Evolutionary conservation across 306 rosid genomes (phyloP).

Genomic region (Lotus japonicus): DNA sequence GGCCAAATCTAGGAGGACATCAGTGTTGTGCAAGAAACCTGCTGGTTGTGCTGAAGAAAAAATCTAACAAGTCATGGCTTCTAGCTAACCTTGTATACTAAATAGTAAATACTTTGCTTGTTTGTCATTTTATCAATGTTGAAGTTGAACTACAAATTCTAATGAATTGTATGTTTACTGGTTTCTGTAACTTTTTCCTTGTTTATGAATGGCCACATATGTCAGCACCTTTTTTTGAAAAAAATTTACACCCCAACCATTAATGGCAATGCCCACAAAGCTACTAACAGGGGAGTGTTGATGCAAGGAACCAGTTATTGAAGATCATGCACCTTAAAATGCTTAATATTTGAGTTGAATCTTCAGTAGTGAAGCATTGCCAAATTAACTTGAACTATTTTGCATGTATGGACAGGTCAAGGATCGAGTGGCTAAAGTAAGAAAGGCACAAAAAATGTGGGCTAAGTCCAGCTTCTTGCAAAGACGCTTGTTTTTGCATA

Average conservation of each 20-base stretch:
- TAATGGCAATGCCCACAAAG: background rate
- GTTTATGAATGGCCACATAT: no score
- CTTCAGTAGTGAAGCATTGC: background rate
- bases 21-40: background rate
- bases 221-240: no score
- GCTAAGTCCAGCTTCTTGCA: slow-evolving; percentile 86
- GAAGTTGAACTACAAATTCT: background rate
- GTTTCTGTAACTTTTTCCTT: no score
- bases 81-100: slow-evolving; percentile 4
- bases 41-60: slow-evolving; percentile 3
- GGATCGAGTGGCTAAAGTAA: slow-evolving; percentile 64
- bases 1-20: background rate
- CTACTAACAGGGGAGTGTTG: background rate
- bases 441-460: slow-evolving; percentile 85
- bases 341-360: background rate
- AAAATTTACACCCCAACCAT: background rate
- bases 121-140: no score
- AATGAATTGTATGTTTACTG: background rate
- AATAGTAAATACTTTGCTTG: no score
- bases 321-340: background rate
- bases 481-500: slow-evolving; percentile 76
- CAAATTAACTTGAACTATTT: background rate
- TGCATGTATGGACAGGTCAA: slow-evolving; percentile 51
- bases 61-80: background rate
- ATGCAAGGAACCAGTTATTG: background rate